Base-by-base conservation (phyloP, 2,329 filamentous ascomycete species). In the Apiospora kogelbergensis region DNA sequence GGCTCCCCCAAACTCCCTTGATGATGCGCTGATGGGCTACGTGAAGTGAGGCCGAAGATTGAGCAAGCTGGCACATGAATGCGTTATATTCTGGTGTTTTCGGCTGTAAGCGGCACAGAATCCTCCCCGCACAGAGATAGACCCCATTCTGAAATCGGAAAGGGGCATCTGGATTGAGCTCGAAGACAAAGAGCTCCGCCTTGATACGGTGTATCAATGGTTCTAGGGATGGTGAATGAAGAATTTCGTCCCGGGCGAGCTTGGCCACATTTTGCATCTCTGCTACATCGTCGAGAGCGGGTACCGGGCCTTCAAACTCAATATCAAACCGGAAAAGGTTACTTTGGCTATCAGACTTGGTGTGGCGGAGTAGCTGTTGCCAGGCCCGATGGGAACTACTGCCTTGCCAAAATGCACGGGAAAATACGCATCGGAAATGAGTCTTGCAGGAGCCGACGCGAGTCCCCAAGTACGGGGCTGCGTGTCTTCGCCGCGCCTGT, bases 251-350 rank as follows among this genome's bases (percentile, higher is more conserved):
- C 20, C 45, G 65, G 22, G 65, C 45, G 20, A 67, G 26, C 24
- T 42, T 30, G 15, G 15, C 46, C 10, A 68, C 33, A n/a, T 53
- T 42, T 37, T 68, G n/a, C 57, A 68, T 68, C 26, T 40, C 67
- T 42, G 44, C 7, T 15, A 68, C 41, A 68, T 45, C 57, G 40
- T 68, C 67, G n/a, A 68, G 67, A 30, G 67, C 67, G 7, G 67
- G 67, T n/a, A n/a, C 53, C 22, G 17, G 65, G 24, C 30, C 46
- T 24, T 60, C 45, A 42, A 53, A 67, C 24, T 60, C 45, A 26
- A 67, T 40, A 67, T 67, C 45, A n/a, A 67, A 67, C 10, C 45
- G 45, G 46, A 67, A 67, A 37, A 67, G 48, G 24, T 48, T 46
- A 57, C 30, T 57, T 26, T 33, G 30, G 10, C 20, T 37, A 24